Conservation (phyloP, 2,329 filamentous ascomycete genomes). For the Paraconiothyrium sp. region DNA sequence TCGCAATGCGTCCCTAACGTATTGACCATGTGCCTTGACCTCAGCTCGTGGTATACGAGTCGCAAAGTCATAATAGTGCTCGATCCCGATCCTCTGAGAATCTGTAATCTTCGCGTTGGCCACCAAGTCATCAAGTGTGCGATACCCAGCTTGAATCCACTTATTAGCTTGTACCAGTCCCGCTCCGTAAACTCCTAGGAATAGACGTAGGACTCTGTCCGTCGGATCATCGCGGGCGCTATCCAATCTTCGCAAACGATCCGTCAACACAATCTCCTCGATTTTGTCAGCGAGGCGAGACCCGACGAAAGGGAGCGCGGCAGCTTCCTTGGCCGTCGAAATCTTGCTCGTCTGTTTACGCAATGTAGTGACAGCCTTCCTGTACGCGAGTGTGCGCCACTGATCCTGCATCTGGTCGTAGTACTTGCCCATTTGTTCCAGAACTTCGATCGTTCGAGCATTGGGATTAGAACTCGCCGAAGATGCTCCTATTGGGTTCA, state of each 20-base stretch:
- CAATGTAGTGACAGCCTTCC: slow-evolving; percentile 78
- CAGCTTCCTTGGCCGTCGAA: slow-evolving; percentile 74
- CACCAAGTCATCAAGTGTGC: slow-evolving; percentile 76
- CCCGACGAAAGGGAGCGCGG: slow-evolving; percentile 74
- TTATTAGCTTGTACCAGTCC: slow-evolving; percentile 74
- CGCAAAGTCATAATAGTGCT: slow-evolving; percentile 82
- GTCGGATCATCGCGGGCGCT: slow-evolving; percentile 72
- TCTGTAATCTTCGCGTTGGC: slow-evolving; percentile 69
- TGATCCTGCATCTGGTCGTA: slow-evolving; percentile 79
- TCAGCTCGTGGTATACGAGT: slow-evolving; percentile 80
- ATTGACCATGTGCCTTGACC: slow-evolving; percentile 72
- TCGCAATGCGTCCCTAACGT: slow-evolving; percentile 69
- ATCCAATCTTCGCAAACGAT: slow-evolving; percentile 76
- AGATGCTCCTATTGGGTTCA: slow-evolving; percentile 63
- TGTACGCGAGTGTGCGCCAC: slow-evolving; percentile 80
- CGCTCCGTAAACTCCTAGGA: slow-evolving; percentile 82
- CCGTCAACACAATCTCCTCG: slow-evolving; percentile 83
- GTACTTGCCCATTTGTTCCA: slow-evolving; percentile 81
- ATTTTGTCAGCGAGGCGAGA: slow-evolving; percentile 81
- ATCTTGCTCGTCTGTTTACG: slow-evolving; percentile 72
- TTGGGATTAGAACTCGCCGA: slow-evolving; percentile 71
- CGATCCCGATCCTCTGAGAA: slow-evolving; percentile 79
- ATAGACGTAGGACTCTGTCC: slow-evolving; percentile 72
- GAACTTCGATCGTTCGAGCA: slow-evolving; percentile 74
- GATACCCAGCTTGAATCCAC: slow-evolving; percentile 80